These are phyloP conservation scores for Pseudognaphalium luteoalbum DNA, from an alignment of 129 eudicot genomes.

Conservation along the genomic window DNA sequence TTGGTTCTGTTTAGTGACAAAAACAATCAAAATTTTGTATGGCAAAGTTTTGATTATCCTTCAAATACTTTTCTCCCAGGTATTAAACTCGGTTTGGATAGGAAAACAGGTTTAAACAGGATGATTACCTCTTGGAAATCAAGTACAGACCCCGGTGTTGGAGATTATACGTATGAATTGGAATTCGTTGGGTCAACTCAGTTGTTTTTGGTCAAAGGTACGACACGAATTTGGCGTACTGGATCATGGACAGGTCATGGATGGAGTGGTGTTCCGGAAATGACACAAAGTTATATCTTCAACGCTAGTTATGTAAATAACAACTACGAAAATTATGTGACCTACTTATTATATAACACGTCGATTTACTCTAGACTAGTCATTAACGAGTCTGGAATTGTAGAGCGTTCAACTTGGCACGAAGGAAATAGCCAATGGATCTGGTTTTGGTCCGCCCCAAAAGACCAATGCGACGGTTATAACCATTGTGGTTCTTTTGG, in stretches of 20 bases:
- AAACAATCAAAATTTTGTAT: slow-evolving; percentile 20
- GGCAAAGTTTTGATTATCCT: slow-evolving; percentile 55
- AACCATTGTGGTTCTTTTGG: slow-evolving; percentile 46
- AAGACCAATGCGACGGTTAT: slow-evolving; percentile 43
- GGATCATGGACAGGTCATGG: slow-evolving; percentile 49
- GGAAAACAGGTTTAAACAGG: slow-evolving; percentile 38
- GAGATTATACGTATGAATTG: slow-evolving; percentile 37
- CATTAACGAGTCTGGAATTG: slow-evolving; percentile 30
- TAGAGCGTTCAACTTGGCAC: slow-evolving; percentile 35
- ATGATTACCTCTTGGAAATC: slow-evolving; percentile 43
- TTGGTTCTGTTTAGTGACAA: slow-evolving; percentile 37
- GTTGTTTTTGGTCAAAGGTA: slow-evolving; percentile 33
- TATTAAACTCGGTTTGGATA: slow-evolving; percentile 45
- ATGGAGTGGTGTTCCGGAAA: slow-evolving; percentile 38
- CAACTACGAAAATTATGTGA: slow-evolving; percentile 19
- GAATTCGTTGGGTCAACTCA: slow-evolving; percentile 46
- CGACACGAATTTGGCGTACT: slow-evolving; percentile 30
- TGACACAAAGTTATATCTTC: slow-evolving; percentile 18
- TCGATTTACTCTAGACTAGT: slow-evolving; percentile 40
- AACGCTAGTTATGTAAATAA: slow-evolving; percentile 29
- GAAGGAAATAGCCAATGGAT: slow-evolving; percentile 30
- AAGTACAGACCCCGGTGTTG: slow-evolving; percentile 39
- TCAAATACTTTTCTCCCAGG: slow-evolving; percentile 44
- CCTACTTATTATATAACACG: slow-evolving; percentile 24
- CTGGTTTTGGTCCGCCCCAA: slow-evolving; percentile 37